These are phyloP conservation scores for Plantago major DNA, from an alignment of 257 asterid species.

Conservation along the genomic window DNA sequence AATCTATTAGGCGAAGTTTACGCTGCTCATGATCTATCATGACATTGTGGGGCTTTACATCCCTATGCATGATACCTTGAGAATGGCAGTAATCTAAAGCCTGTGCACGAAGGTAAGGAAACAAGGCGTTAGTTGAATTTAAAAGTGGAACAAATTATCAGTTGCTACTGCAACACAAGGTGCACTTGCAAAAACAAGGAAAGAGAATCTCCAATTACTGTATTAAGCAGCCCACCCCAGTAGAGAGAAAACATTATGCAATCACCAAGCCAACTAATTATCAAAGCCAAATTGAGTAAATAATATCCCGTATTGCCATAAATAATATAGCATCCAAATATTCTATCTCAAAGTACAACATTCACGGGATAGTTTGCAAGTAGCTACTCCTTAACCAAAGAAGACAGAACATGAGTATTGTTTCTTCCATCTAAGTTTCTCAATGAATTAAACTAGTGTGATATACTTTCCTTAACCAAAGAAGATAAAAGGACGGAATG, in stretches of 20 bases:
- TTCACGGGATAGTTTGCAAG: too few species aligned
- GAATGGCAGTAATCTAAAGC: slow-evolving; percentile 39
- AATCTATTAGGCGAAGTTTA: slow-evolving; percentile 32
- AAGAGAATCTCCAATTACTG: not conserved
- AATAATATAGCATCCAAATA: not conserved
- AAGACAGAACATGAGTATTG: too few species aligned
- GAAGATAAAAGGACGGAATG: not conserved
- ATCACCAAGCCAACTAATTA: not conserved
- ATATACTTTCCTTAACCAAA: not conserved
- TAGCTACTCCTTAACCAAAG: too few species aligned
- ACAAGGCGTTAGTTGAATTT: not conserved
- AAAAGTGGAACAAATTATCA: not conserved
- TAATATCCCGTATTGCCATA: not conserved
- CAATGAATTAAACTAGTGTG: too few species aligned
- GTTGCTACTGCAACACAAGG: not conserved
- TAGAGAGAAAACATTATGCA: not conserved
- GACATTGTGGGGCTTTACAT: slow-evolving; percentile 39
- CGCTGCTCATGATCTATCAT: slow-evolving; percentile 39
- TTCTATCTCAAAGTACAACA: too few species aligned
- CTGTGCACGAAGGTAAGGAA: slow-evolving; percentile 7
- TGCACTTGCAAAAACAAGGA: not conserved
- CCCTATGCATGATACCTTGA: slow-evolving; percentile 45
- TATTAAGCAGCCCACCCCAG: not conserved
- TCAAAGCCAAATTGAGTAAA: not conserved
- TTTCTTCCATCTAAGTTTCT: too few species aligned